phyloP scores from a whole-genome alignment of 805 yeast species.

The Ogataea corticis region DNA sequence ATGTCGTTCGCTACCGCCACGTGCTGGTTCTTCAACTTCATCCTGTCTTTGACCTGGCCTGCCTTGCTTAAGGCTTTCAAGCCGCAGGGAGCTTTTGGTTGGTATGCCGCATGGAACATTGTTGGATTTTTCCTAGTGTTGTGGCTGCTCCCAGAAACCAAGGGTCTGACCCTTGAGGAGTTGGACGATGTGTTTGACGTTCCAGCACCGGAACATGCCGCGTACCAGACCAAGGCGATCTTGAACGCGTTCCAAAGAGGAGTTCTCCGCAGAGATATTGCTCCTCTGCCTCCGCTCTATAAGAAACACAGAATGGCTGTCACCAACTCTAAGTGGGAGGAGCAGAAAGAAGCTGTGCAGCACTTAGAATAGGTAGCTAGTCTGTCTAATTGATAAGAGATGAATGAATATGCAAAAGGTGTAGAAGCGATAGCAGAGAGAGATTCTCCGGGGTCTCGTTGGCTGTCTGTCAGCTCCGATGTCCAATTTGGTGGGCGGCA shows the following conservation, averaged over 20 bases:
- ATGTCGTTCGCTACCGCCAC: slow-evolving; percentile 79
- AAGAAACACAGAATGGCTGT: slow-evolving; percentile 60
- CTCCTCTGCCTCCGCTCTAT: slow-evolving; percentile 56
- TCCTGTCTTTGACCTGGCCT: slow-evolving; percentile 79
- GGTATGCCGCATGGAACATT: slow-evolving; percentile 84
- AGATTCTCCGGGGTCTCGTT: too few species aligned
- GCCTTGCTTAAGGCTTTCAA: slow-evolving; percentile 62
- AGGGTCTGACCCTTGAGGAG: slow-evolving; percentile 72
- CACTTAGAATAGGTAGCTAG: slow-evolving; percentile 44
- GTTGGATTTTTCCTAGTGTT: slow-evolving; percentile 70
- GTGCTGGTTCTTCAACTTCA: slow-evolving; percentile 72
- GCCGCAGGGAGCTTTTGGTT: slow-evolving; percentile 85
- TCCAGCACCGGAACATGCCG: slow-evolving; percentile 54
- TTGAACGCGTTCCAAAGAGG: slow-evolving; percentile 45
- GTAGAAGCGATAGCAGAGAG: too few species aligned
- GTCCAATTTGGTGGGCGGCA: too few species aligned
- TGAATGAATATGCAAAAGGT: too few species aligned
- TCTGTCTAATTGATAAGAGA: too few species aligned
- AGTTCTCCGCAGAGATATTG: slow-evolving; percentile 48
- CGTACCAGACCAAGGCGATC: slow-evolving; percentile 41
- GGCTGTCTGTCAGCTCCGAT: too few species aligned
- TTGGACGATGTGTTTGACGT: slow-evolving; percentile 72
- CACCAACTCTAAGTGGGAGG: slow-evolving; percentile 61
- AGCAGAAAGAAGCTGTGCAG: slow-evolving; percentile 49
- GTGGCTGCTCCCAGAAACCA: slow-evolving; percentile 72